Base-by-base conservation (phyloP, 2,329 filamentous ascomycete species). In the Alternaria arbusti region DNA sequence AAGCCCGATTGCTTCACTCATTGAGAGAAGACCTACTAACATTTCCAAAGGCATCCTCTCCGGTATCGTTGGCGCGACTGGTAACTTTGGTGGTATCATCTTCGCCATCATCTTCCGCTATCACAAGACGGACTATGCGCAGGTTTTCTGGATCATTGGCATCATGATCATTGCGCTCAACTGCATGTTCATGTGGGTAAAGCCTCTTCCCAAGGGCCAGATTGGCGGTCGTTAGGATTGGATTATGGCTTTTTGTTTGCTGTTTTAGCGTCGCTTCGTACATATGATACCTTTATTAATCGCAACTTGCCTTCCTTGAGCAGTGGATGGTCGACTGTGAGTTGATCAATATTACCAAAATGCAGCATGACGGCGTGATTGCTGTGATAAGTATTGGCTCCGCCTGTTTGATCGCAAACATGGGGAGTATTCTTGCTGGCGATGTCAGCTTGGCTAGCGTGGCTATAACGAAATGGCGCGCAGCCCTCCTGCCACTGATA, bases 31-130 rank as follows among this genome's bases (percentile, higher is more conserved):
- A 47, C 17, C 15, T 57, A 30, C 73, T 70, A 70, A 75, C 52
- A 20, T 6, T 43, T 10, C 25, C 36, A 22, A 59, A 83, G 83
- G 81, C 63, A 84, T 88, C 59, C 86, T 97, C 7, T 92, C 90
- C 1, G 94, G 94, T 12, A 83, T 92, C 36, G 90, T 93, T 0
- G 94, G 94, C 10, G 93, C 91, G 0, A 85, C 87, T 9, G 94
- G 94, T 1, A 97, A 97, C 74, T 79, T 97, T 10, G 94, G 94
- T 5, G 94, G 94, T 12, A 88, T 97, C 55, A 79, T 96, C 52
- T 97, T 96, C 74, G 91, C 93, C 20, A 88, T 96, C 75, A 88
- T 93, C 74, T 97, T 95, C 84, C 85, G 93, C 54, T 96, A 94
- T 80, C 84, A 87, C 52, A 89, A 88, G 6, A 87, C 82, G 2